phyloP scores from a whole-genome alignment of 2,329 filamentous ascomycete genomes.

The Fusarium bactridioides region DNA sequence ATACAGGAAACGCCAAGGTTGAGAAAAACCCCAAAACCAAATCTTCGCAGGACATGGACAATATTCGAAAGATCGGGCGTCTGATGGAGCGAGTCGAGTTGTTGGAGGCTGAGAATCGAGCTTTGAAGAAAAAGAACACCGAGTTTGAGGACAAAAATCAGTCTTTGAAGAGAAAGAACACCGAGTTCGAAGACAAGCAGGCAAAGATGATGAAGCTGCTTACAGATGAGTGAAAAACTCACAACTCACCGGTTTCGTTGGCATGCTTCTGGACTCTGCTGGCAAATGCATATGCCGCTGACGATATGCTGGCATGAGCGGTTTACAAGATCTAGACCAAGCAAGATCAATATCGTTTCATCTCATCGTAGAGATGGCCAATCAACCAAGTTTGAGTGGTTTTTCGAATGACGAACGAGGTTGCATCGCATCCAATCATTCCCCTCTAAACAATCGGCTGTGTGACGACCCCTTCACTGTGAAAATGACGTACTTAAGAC shows the following conservation, averaged over 20 bases:
- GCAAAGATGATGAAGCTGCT: too few relatives aligned
- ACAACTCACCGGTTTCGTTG: too few relatives aligned
- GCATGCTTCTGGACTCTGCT: not conserved
- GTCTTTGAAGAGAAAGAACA: too few relatives aligned
- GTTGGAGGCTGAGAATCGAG: not conserved
- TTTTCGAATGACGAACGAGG: slow-evolving; percentile 10
- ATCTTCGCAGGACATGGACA: not conserved
- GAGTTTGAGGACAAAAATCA: too few relatives aligned
- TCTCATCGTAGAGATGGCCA: not conserved
- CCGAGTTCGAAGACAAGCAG: too few relatives aligned
- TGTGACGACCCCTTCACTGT: not conserved
- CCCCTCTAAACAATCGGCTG: not conserved
- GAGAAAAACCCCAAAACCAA: too few relatives aligned
- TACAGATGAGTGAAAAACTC: too few relatives aligned
- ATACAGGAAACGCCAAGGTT: too few relatives aligned
- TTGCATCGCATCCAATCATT: slow-evolving; percentile 15
- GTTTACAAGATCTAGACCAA: slow-evolving; percentile 8
- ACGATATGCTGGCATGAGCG: slow-evolving; percentile 9
- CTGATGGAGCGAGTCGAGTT: not conserved
- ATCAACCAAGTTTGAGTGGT: not conserved
- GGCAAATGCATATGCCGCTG: slow-evolving; percentile 21
- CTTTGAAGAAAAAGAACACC: not conserved
- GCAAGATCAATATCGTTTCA: not conserved
- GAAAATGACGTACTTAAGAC: slow-evolving; percentile 28
- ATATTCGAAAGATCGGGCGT: not conserved